phyloP scores from a whole-genome alignment of 176 grass and related monocot genomes.

The Tuctoria greenei region DNA sequence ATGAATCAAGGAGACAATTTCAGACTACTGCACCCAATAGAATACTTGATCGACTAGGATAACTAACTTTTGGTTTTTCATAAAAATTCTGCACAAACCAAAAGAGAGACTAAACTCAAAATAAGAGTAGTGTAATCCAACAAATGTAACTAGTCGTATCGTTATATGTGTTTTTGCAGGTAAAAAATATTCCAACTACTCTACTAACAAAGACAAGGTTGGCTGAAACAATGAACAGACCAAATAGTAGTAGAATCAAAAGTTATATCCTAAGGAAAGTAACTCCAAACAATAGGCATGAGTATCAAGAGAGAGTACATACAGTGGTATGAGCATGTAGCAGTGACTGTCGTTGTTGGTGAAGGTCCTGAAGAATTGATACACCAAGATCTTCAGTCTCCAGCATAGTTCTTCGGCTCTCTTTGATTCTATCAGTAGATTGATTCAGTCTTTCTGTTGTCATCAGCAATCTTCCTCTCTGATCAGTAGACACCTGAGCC shows the following conservation, averaged over 20 bases:
- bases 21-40: slow-evolving; percentile 2
- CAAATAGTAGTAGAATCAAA: background rate
- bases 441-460: slow-evolving; percentile 87
- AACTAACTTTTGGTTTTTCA: background rate
- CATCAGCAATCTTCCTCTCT: slow-evolving; percentile 79
- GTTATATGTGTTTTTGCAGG: background rate
- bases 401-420: slow-evolving; percentile 73
- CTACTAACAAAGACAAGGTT: slow-evolving; percentile 1
- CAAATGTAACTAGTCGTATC: background rate
- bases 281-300: slow-evolving; percentile 19
- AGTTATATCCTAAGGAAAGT: background rate
- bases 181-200: background rate
- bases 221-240: slow-evolving; percentile 9
- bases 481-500: slow-evolving; percentile 77
- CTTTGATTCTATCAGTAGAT: slow-evolving; percentile 74
- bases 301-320: slow-evolving; percentile 37
- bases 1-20: background rate
- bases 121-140: background rate
- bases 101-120: slow-evolving; percentile 11
- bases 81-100: slow-evolving; percentile 18
- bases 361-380: slow-evolving; percentile 90
- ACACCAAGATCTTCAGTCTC: slow-evolving; percentile 86
- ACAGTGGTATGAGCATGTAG: slow-evolving; percentile 83
- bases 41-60: slow-evolving; percentile 1
- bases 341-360: slow-evolving; percentile 88